A percentile compares a stretch with the other conserved stretches of the same genome.
Evolutionary conservation across 1,284 basidiomycete genomes (phyloP).

Genomic region (Megacollybia platyphylla): DNA sequence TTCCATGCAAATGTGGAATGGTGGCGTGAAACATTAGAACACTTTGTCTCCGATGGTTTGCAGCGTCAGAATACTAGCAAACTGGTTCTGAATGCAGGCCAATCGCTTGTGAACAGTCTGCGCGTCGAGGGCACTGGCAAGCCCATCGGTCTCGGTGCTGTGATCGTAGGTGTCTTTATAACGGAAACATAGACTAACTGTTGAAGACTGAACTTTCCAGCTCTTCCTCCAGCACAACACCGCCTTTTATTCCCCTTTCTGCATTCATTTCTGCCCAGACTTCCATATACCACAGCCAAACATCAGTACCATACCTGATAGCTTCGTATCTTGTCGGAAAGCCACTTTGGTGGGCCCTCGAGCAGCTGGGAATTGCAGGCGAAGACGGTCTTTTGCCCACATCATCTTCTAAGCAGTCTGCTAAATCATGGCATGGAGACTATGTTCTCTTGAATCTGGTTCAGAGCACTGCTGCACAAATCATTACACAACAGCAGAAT

Average conservation of each 20-base stretch:
- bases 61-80: constrained; percentile 27
- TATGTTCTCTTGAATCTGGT: constrained; percentile 64
- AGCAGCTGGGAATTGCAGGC: constrained; percentile 62
- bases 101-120: constrained; percentile 45
- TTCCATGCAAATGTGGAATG: constrained; percentile 76
- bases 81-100: constrained; percentile 55
- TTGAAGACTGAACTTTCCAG: constrained; percentile 48
- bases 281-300: constrained; percentile 61
- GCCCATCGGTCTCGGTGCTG: constrained; percentile 66
- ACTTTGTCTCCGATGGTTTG: constrained; percentile 46
- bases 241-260: constrained; percentile 29
- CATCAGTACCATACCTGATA: constrained; percentile 48
- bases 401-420: constrained; percentile 24
- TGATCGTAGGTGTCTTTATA: constrained; percentile 51
- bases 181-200: constrained; percentile 3
- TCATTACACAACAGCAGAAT: constrained; percentile 30
- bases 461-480: constrained; percentile 51
- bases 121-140: constrained; percentile 62
- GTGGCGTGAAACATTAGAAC: constrained; percentile 71
- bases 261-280: constrained; percentile 46
- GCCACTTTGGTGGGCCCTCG: constrained; percentile 79
- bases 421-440: constrained; percentile 62
- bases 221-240: constrained; percentile 11
- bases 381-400: constrained; percentile 32
- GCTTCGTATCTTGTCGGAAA: constrained; percentile 62